Base-by-base conservation (phyloP, 73 alveolate genomes). In the Symbiodinium natans region DNA sequence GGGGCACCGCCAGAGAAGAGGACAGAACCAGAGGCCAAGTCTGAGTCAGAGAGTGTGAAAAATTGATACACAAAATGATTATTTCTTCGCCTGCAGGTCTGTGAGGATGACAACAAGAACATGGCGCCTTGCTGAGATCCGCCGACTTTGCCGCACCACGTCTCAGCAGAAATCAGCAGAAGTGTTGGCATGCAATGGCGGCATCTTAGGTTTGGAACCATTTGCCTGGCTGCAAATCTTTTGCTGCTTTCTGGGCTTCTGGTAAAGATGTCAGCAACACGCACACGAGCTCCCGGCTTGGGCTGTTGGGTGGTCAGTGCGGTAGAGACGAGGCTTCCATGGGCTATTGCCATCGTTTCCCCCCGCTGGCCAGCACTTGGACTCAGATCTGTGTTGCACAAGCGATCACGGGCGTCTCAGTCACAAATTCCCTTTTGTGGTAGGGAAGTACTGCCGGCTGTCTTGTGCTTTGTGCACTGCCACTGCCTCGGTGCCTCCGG, bases 51-150 rank as follows among this genome's bases (percentile, higher is more conserved):
- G 23, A 48, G n/a, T n/a, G n/a, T n/a, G n/a, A n/a, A n/a, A n/a
- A n/a, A n/a, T n/a, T n/a, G n/a, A n/a, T n/a, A n/a, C n/a, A n/a
- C n/a, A n/a, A 25, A 59, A 59, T 59, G 29, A 25, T 59, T 59
- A 3, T 59, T 59, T 59, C 33, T 17, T 8, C 40, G 8, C 80
- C 13, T 15, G 83, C 68, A 90, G 97, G 97, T 42, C 13, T 90
- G 97, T 56, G 97, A 90, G 80, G 97, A 90, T 33, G 97, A 90
- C 97, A 90, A 90, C 77, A 90, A 90, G 54, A 90, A 90, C 89
- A 90, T 90, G 97, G 97, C 77, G 1, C 73, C 23, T 29, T 63
- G 38, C 80, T 29, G 80, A 63, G 80, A 13, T 1, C 59, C 13
- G 59, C 13, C 59, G 21, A 46, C 59, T 9, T 13, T n/a, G n/a